phyloP scores from a whole-genome alignment of 208 protist genomes.

The Spongospora subterranea region DNA sequence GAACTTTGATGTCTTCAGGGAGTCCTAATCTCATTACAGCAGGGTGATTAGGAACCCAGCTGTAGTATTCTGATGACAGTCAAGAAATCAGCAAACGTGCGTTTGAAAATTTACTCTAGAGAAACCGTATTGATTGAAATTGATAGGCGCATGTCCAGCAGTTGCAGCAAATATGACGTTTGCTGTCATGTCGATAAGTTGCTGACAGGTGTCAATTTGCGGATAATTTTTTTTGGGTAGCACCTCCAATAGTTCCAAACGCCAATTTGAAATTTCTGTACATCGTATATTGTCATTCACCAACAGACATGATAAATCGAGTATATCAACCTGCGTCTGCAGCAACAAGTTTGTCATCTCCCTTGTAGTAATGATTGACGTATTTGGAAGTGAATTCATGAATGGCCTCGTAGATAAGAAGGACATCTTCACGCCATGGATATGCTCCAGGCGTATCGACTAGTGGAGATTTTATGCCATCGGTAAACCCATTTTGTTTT shows the following conservation, averaged over 20 bases:
- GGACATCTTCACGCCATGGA: constrained; percentile 50
- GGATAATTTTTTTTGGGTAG: background rate
- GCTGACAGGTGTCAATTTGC: background rate
- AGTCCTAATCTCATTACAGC: background rate
- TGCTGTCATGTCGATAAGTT: background rate
- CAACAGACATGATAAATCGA: background rate
- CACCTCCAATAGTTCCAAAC: background rate
- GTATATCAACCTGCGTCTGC: background rate
- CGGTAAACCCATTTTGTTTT: background rate
- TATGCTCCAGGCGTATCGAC: background rate
- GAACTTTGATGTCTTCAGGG: background rate
- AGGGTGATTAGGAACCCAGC: background rate
- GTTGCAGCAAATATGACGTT: background rate
- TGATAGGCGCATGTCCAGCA: constrained; percentile 9
- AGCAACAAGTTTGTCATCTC: background rate
- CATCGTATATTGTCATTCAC: background rate
- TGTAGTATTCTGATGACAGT: constrained; percentile 28
- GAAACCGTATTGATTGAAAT: constrained; percentile 55
- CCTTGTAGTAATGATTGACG: constrained; percentile 14
- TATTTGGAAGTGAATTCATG: background rate
- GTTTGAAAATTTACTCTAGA: background rate
- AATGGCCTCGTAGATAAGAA: constrained; percentile 12
- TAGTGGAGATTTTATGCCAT: background rate
- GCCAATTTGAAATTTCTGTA: background rate
- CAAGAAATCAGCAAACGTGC: background rate